Percentiles rank a stretch among this genome's conserved stretches.
Evolutionary conservation across 192 early-diverging fungal species (phyloP).

Genomic region (Kickxella alabastrina): DNA sequence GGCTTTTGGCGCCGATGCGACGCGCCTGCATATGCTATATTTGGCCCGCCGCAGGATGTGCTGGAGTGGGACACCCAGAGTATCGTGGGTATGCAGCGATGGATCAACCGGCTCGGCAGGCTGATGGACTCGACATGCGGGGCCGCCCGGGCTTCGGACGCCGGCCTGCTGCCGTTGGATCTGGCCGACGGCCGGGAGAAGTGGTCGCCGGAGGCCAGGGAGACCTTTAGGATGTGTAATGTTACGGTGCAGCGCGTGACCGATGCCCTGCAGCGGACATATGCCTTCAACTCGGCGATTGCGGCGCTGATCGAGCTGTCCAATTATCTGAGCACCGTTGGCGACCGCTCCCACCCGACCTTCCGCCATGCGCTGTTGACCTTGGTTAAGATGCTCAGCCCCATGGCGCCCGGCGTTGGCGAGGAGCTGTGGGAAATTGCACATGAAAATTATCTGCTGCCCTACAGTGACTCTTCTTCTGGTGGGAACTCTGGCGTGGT

Average conservation of each 20-base stretch:
- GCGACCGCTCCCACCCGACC: constrained; percentile 42
- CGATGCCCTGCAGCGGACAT: constrained; percentile 34
- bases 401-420: constrained; percentile 68
- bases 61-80: constrained; percentile 88
- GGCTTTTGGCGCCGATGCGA: constrained; percentile 75
- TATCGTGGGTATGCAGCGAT: constrained; percentile 91
- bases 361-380: constrained; percentile 53
- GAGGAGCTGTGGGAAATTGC: constrained; percentile 67
- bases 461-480: no score
- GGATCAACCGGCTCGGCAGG: constrained; percentile 61
- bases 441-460: no score
- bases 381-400: constrained; percentile 68
- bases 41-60: constrained; percentile 87
- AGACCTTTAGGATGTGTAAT: constrained; percentile 33
- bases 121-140: constrained; percentile 49
- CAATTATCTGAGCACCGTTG: constrained; percentile 33
- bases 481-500: background rate
- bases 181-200: no score
- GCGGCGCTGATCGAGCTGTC: constrained; percentile 81
- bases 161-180: no score
- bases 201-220: constrained; percentile 29
- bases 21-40: constrained; percentile 79
- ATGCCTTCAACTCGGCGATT: constrained; percentile 81
- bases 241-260: constrained; percentile 45
- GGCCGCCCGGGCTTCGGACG: constrained; percentile 53